Conservation (phyloP, 352 stramenopile genomes). For the Globisporangium canariense region DNA sequence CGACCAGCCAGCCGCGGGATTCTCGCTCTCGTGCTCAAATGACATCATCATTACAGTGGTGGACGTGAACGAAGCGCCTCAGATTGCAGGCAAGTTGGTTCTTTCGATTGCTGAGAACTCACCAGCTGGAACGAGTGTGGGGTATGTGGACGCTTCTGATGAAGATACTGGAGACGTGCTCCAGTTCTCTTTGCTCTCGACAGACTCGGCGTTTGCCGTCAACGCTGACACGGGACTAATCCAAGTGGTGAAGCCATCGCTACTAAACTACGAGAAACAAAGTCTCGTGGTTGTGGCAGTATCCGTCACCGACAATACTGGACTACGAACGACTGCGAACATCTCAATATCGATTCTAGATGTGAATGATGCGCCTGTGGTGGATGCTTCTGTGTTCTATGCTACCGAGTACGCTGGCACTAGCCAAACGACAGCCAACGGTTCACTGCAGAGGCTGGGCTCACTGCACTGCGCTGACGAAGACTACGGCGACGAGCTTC, state of each 20-base stretch:
- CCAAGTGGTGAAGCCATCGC: not conserved
- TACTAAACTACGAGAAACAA: constrained; percentile 12
- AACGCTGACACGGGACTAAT: not conserved
- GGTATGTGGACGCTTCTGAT: constrained; percentile 20
- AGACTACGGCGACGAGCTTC: constrained; percentile 35
- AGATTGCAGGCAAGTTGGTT: constrained; percentile 9
- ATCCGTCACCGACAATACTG: constrained; percentile 7
- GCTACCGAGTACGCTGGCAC: not conserved
- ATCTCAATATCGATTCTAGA: constrained; percentile 6
- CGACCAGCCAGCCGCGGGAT: constrained; percentile 33
- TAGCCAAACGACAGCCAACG: not conserved
- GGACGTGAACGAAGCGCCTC: constrained; percentile 48
- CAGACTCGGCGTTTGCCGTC: not conserved
- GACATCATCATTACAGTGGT: constrained; percentile 42
- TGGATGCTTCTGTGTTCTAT: not conserved
- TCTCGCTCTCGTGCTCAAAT: constrained; percentile 39
- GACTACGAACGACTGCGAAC: not conserved
- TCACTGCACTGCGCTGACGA: constrained; percentile 47
- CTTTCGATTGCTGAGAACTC: constrained; percentile 30
- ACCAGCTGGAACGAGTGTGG: constrained; percentile 8
- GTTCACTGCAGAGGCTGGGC: constrained; percentile 26
- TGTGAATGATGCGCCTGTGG: constrained; percentile 7
- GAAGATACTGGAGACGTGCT: constrained; percentile 24
- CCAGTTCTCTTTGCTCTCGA: constrained; percentile 18
- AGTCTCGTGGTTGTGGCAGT: not conserved